Base-by-base conservation (phyloP, 345 rosid genomes). In the Moricandia moricandioides region DNA sequence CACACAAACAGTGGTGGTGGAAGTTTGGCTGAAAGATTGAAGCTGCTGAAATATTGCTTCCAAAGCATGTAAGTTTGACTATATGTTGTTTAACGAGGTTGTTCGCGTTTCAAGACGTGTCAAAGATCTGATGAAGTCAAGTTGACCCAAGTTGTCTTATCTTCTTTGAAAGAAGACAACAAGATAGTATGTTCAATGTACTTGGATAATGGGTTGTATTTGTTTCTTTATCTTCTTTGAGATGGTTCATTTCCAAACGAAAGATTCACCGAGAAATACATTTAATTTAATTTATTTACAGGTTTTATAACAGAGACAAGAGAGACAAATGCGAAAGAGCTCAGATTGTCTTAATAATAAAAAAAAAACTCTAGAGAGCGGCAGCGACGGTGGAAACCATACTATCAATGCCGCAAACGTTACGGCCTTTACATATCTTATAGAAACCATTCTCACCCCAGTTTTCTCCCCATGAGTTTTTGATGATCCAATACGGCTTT, bases 361-460 rank as follows among this genome's bases (percentile, higher is more conserved):
- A 17, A 24, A 31, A 21, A 21, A 2, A 21, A 21, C 35, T 33
- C 49, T 34, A 27, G 54, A 17, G 30, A 43, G 84, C 79, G 2
- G 98, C 95, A 73, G 90, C 88, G 40, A 90, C 93, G 6, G 98
- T 86, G 7, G 98, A 92, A 16, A 90, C 98, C 91, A 92, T 78
- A 47, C 93, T 89, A 72, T 93, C 98, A 0, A 92, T 88, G 0
- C 98, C 93, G 59, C 98, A 92, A 40, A 89, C 43, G 66, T 92
- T 90, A 78, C 86, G 86, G 24, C 95, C 95, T 67, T 76, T 79
- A 85, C 98, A 92, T 72, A 89, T 84, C 77, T 83, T 90, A 83
- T 90, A 92, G 77, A 55, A 88, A 17, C 98, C 95, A 5, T 65
- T 86, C 86, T 92, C 93, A 30, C 97, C 97, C 96, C 96, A 92